Conservation (phyloP, 108 stramenopile genomes). For the Nannochloropsis granulata region DNA sequence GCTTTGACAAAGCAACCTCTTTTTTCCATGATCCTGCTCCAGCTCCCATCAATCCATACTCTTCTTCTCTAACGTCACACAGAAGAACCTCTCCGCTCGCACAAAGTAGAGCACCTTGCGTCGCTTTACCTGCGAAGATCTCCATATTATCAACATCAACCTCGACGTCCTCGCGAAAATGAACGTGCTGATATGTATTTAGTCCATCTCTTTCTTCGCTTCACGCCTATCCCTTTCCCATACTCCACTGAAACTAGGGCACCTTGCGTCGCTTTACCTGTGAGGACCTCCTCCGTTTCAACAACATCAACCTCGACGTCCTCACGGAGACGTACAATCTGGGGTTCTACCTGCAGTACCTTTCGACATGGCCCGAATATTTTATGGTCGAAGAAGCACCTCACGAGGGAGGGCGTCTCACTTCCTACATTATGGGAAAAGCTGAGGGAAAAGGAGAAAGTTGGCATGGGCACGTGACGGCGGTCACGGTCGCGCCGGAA, state of each 20-base stretch:
- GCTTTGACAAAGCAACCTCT: too few relatives aligned
- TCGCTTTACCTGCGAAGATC: constrained; percentile 72
- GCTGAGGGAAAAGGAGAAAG: constrained; percentile 73
- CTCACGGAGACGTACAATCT: constrained; percentile 81
- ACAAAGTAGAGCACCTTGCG: constrained; percentile 48
- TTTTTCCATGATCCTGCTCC: too few relatives aligned
- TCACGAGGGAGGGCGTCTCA: not conserved
- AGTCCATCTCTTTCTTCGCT: too few relatives aligned
- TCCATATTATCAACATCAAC: constrained; percentile 93
- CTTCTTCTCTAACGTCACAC: too few relatives aligned
- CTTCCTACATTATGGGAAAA: constrained; percentile 38
- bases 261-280: constrained; percentile 69
- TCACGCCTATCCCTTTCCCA: too few relatives aligned
- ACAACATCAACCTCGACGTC: constrained; percentile 90
- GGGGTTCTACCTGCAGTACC: constrained; percentile 78
- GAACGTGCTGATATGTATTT: constrained; percentile 34
- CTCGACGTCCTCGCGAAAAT: constrained; percentile 91
- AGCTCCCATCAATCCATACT: too few relatives aligned
- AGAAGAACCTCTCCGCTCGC: too few relatives aligned
- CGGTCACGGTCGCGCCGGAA: constrained; percentile 82
- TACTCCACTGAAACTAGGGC: not conserved
- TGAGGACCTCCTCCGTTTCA: constrained; percentile 88
- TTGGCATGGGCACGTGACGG: constrained; percentile 98
- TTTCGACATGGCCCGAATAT: constrained; percentile 83
- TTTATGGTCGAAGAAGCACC: constrained; percentile 39